phyloP scores from a whole-genome alignment of 495 filamentous ascomycete genomes.

The Acidiella bohemica region DNA sequence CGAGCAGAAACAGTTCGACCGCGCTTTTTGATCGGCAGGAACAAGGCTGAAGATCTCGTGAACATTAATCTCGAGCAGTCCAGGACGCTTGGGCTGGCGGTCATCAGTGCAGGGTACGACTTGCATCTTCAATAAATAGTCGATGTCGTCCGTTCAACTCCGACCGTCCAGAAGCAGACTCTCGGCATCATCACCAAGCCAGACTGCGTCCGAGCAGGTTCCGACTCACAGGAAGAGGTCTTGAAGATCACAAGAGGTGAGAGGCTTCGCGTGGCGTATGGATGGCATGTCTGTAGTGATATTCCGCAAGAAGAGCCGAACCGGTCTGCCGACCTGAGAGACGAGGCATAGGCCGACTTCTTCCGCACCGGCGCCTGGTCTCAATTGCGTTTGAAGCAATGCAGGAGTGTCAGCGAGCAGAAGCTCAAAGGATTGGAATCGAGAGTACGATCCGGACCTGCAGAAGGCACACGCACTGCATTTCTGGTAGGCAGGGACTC shows the following conservation, averaged over 20 bases:
- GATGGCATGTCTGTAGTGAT: not conserved
- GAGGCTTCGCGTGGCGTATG: not conserved
- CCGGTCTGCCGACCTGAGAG: not conserved
- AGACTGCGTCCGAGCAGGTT: not conserved
- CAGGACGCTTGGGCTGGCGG: not conserved
- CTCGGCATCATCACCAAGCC: not conserved
- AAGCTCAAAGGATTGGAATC: too few relatives aligned
- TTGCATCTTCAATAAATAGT: not conserved
- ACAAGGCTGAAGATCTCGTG: not conserved
- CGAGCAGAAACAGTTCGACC: too few relatives aligned
- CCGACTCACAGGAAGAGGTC: not conserved
- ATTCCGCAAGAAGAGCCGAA: not conserved
- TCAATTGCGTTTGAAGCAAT: too few relatives aligned
- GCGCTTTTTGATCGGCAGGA: not conserved
- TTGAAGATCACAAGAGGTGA: not conserved
- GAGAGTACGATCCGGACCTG: too few relatives aligned
- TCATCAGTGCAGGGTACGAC: not conserved
- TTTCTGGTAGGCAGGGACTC: too few relatives aligned
- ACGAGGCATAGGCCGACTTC: not conserved
- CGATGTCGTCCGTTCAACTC: not conserved
- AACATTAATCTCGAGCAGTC: not conserved
- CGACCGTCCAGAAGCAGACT: not conserved
- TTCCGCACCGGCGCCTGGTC: not conserved
- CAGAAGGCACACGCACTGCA: too few relatives aligned
- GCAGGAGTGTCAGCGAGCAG: too few relatives aligned